Base-by-base conservation (phyloP, 345 rosid species). In the Ailanthus altissimus region DNA sequence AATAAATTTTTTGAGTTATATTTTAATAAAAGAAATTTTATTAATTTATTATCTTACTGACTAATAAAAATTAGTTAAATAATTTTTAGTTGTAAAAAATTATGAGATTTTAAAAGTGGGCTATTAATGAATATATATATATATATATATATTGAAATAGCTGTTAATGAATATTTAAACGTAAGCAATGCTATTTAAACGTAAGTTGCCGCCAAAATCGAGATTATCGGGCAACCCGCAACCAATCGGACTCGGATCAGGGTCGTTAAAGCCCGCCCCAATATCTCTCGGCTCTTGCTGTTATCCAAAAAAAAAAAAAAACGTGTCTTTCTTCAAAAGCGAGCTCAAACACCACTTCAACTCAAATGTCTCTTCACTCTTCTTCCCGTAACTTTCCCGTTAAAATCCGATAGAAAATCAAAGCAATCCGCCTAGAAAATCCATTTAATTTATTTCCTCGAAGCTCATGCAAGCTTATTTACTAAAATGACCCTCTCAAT, bases 241-340 rank as follows among this genome's bases (percentile, higher is more conserved):
- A 0, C 0, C 18, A 25, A 51, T 45, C 74, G 58, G 49, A 25
- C 18, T 45, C 47, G 59, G 59, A 45, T 61, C 57, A 23, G 70
- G 69, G 69, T 62, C 47, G 36, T 47, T 49, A 62, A 62, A 49
- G 60, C 77, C 47, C 18, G 36, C 46, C 66, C 77, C 47, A 70
- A 49, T 60, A 50, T 7, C 71, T 45, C 20, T 43, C 69, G 10
- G 5, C 71, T 45, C 20, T 43, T 69, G 10, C 81, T 68, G 83
- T 83, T 86, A 89, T 86, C 92, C 90, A 76, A 84, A 78, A 8
- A 80, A 80, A 8, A 80, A 80, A 49, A 71, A 82, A 86, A 88
- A 87, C 92, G 90, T 84, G 92, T 72, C 85, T 57, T 75, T 75
- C 61, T 8, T 56, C 76, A 21, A 74, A 60, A 12, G 53, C 56